phyloP scores from a whole-genome alignment of 768 basidiomycete species.

The Tubosaeta sp. region DNA sequence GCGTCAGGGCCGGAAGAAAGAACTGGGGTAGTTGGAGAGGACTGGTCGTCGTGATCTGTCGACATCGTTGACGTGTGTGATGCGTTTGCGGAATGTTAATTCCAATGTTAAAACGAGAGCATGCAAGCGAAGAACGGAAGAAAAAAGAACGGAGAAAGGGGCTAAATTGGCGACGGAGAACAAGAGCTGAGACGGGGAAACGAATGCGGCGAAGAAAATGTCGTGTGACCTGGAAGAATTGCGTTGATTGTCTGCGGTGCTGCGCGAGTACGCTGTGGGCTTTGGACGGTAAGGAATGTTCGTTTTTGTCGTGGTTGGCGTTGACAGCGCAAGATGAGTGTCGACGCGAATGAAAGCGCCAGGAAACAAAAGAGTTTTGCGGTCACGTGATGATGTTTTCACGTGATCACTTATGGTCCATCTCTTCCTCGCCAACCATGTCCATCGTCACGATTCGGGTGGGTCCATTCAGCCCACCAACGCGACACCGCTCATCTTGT shows the following conservation, averaged over 20 bases:
- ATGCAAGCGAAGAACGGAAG: slow-evolving; percentile 11
- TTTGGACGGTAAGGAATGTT: not conserved
- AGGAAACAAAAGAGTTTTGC: slow-evolving; percentile 14
- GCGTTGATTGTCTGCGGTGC: not conserved
- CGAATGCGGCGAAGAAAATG: not conserved
- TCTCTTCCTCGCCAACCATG: slow-evolving; percentile 35
- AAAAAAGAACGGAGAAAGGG: not conserved
- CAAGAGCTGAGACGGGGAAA: slow-evolving; percentile 7
- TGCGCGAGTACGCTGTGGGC: not conserved
- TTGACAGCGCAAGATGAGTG: slow-evolving; percentile 6
- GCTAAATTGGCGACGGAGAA: slow-evolving; percentile 6
- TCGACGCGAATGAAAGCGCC: slow-evolving; percentile 18
- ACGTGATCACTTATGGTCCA: not conserved
- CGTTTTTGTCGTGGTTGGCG: slow-evolving; percentile 11
- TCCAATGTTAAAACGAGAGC: slow-evolving; percentile 15
- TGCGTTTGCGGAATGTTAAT: slow-evolving; percentile 5
- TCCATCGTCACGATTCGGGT: slow-evolving; percentile 71
- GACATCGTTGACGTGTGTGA: slow-evolving; percentile 23
- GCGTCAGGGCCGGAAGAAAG: slow-evolving; percentile 13
- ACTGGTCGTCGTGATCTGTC: slow-evolving; percentile 19
- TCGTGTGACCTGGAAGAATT: not conserved
- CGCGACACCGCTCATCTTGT: not conserved
- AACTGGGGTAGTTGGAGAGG: slow-evolving; percentile 13
- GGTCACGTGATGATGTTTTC: not conserved
- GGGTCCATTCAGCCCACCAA: slow-evolving; percentile 15